These are phyloP conservation scores for Cutaneotrichosporon sp. DNA, from an alignment of 1,284 basidiomycete species.

Conservation along the genomic window DNA sequence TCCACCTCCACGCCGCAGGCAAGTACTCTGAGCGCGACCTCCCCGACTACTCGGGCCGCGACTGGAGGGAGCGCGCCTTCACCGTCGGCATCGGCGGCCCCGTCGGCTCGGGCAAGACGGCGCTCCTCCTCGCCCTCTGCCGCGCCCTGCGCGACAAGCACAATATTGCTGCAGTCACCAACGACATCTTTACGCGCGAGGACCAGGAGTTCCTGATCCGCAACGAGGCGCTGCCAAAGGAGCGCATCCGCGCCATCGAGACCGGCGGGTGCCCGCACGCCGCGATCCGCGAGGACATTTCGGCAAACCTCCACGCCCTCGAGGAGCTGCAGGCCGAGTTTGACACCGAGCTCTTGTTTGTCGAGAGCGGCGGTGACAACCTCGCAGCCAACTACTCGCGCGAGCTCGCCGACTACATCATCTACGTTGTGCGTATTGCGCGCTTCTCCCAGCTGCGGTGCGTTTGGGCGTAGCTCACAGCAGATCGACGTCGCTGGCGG, in stretches of 20 bases:
- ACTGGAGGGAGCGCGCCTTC: constrained; percentile 92
- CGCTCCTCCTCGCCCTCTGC: constrained; percentile 90
- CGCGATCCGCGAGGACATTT: constrained; percentile 95
- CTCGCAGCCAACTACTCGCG: constrained; percentile 94
- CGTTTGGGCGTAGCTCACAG: not conserved
- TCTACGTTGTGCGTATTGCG: constrained; percentile 73
- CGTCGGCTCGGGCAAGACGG: constrained; percentile 97
- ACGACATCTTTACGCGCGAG: constrained; percentile 96
- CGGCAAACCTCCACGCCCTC: constrained; percentile 91
- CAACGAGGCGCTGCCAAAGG: constrained; percentile 79
- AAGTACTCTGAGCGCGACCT: constrained; percentile 91
- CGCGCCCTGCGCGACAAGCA: constrained; percentile 74
- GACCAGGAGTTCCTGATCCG: constrained; percentile 97
- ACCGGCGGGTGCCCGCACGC: constrained; percentile 94
- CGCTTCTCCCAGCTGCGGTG: not conserved
- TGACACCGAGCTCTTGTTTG: constrained; percentile 79
- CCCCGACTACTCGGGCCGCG: constrained; percentile 79
- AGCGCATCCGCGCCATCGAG: constrained; percentile 93
- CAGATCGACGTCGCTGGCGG: constrained; percentile 72
- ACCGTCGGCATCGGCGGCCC: constrained; percentile 96
- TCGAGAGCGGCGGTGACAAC: constrained; percentile 96
- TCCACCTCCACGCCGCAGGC: constrained; percentile 57
- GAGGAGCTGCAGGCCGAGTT: constrained; percentile 93
- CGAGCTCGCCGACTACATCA: constrained; percentile 96
- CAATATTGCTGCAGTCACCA: constrained; percentile 93